phyloP scores from a whole-genome alignment of 2,329 filamentous ascomycete species.

The Colletotrichum sp. region DNA sequence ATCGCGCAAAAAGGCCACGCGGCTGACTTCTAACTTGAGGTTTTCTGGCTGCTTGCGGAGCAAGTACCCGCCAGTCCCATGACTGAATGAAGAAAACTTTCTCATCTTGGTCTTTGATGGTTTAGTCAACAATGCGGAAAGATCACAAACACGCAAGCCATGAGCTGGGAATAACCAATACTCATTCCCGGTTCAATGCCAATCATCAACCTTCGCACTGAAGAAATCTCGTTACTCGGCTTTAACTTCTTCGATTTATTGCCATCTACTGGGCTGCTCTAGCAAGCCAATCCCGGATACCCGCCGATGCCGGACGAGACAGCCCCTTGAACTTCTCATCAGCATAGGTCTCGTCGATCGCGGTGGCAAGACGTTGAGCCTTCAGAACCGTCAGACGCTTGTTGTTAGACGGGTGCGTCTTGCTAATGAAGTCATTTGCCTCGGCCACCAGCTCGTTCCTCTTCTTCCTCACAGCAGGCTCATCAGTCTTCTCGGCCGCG shows the following conservation, averaged over 20 bases:
- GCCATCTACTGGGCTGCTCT: not conserved
- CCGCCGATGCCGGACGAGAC: slow-evolving; percentile 24
- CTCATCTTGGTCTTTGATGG: not conserved
- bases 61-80: not conserved
- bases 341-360: slow-evolving; percentile 32
- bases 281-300: slow-evolving; percentile 33
- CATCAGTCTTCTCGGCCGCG: slow-evolving; percentile 30
- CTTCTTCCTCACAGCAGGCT: slow-evolving; percentile 14
- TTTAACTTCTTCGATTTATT: not conserved
- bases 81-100: not conserved
- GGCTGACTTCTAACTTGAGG: not conserved
- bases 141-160: not conserved
- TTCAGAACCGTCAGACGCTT: slow-evolving; percentile 25
- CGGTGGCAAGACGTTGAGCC: slow-evolving; percentile 26
- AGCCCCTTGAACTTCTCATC: slow-evolving; percentile 26
- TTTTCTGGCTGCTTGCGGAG: not conserved
- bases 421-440: slow-evolving; percentile 23
- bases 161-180: not conserved
- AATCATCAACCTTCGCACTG: not conserved
- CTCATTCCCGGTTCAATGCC: not conserved
- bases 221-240: not conserved
- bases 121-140: not conserved
- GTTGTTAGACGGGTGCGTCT: not conserved
- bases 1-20: not conserved
- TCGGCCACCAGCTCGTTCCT: slow-evolving; percentile 25